A percentile compares a stretch with the other conserved stretches of the same genome.
Evolutionary conservation across 2,329 filamentous ascomycete genomes (phyloP).

Genomic region (Tolypocladium capitatum): DNA sequence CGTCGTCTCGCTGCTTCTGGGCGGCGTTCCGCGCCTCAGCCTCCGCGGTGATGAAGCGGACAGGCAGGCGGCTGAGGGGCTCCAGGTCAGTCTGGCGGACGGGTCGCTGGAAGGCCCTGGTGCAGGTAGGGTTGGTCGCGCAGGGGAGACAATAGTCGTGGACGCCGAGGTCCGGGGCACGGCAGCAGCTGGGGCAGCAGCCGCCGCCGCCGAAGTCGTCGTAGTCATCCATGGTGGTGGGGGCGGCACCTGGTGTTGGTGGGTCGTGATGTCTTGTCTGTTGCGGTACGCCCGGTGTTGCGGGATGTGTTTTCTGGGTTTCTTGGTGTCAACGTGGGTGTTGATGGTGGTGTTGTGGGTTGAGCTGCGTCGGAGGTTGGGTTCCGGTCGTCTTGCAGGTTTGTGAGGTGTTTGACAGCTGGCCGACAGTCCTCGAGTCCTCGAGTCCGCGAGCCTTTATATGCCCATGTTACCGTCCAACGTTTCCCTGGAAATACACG

Average conservation of each 20-base stretch:
- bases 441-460: not conserved
- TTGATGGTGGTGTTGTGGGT: not conserved
- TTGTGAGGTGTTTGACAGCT: not conserved
- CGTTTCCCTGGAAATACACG: not conserved
- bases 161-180: conserved; percentile 15
- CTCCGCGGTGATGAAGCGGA: not conserved
- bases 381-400: not conserved
- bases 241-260: not conserved
- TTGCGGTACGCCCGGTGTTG: not conserved
- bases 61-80: not conserved
- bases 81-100: not conserved
- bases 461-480: not conserved
- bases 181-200: conserved; percentile 20
- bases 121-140: conserved; percentile 11
- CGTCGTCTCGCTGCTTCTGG: not conserved
- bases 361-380: not conserved
- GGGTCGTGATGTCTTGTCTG: not conserved
- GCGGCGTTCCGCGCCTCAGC: not conserved
- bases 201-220: conserved; percentile 1
- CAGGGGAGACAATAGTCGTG: conserved; percentile 19
- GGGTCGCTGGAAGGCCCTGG: conserved; percentile 2
- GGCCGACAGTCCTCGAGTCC: not conserved
- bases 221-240: not conserved
- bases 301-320: not conserved
- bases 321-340: no score